Evolutionary conservation across 495 filamentous ascomycete genomes (phyloP).

Genomic region (Barbatosphaeria neglecta): DNA sequence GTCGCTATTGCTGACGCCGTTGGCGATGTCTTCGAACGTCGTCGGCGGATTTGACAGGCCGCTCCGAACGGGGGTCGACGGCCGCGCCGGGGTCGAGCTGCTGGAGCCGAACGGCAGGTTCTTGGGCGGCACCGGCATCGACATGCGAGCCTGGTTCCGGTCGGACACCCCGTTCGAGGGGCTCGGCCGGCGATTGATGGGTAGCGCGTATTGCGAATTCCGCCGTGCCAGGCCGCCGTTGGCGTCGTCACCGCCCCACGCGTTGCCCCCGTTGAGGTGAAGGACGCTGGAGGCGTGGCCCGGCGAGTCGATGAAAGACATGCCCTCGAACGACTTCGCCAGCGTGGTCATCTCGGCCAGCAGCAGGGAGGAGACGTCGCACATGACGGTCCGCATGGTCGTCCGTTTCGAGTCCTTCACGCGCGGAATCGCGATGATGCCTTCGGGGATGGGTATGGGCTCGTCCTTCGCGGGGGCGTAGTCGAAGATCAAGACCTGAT

Average conservation of each 20-base stretch:
- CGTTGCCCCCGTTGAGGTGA: conserved; percentile 19
- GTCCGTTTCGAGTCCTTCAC: conserved; percentile 59
- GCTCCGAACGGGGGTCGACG: conserved; percentile 43
- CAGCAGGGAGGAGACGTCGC: conserved; percentile 74
- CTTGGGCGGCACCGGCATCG: conserved; percentile 51
- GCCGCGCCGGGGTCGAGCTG: conserved; percentile 36
- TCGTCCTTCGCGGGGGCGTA: conserved; percentile 34
- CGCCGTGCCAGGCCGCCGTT: conserved; percentile 27
- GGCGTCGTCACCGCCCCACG: conserved; percentile 24
- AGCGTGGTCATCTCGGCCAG: conserved; percentile 80
- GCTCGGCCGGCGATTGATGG: conserved; percentile 28
- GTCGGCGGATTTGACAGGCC: conserved; percentile 46
- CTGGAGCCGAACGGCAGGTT: conserved; percentile 20
- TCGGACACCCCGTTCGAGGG: conserved; percentile 36
- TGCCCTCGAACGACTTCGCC: conserved; percentile 71
- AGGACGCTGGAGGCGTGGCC: conserved; percentile 23
- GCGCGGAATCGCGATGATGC: conserved; percentile 63
- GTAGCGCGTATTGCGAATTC: conserved; percentile 42
- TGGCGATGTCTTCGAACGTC: conserved; percentile 61
- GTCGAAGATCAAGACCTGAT: conserved; percentile 72
- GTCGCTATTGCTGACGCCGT: conserved; percentile 21
- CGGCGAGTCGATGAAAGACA: conserved; percentile 71
- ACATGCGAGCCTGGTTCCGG: conserved; percentile 55
- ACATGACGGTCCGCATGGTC: conserved; percentile 92
- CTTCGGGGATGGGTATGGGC: conserved; percentile 41